Percentiles rank a stretch among this genome's conserved stretches.
Conservation (phyloP, 2,329 filamentous ascomycete genomes). For the Diaporthe nobilis region DNA sequence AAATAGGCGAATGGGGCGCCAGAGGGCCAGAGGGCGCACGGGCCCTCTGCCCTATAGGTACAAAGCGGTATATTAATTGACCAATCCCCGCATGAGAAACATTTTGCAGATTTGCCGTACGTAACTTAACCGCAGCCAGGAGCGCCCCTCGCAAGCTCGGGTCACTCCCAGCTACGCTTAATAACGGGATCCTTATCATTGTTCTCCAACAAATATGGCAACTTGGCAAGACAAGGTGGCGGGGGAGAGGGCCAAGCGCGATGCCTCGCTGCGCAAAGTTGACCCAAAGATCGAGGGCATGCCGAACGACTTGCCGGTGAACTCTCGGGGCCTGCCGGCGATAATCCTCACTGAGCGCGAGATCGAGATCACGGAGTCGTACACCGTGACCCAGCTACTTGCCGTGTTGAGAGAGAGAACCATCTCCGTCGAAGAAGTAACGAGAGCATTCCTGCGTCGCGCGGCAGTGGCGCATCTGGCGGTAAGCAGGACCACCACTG, state of each 20-base stretch:
- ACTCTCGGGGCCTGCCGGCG: background rate
- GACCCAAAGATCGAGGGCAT: slow-evolving; percentile 12
- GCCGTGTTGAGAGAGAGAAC: slow-evolving; percentile 7
- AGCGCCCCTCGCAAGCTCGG: no score
- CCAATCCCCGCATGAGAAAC: no score
- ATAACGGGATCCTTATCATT: background rate
- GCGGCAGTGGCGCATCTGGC: slow-evolving; percentile 7
- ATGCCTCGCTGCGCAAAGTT: background rate
- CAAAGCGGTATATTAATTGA: no score
- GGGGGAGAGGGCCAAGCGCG: slow-evolving; percentile 1
- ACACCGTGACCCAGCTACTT: slow-evolving; percentile 10
- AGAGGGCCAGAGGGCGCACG: no score
- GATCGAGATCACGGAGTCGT: slow-evolving; percentile 7
- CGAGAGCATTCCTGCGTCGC: slow-evolving; percentile 4
- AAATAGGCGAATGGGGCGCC: no score
- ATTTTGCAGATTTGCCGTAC: no score
- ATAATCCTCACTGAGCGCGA: background rate
- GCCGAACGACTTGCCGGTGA: background rate
- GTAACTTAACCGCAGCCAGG: no score
- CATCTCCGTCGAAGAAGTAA: slow-evolving; percentile 5
- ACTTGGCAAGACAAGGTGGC: slow-evolving; percentile 6
- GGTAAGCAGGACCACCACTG: background rate
- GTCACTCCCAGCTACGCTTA: no score
- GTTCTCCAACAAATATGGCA: background rate
- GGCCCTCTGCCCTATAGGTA: no score